Base-by-base conservation (phyloP, 495 filamentous ascomycete species). In the Aspergillus incahuasiensis region DNA sequence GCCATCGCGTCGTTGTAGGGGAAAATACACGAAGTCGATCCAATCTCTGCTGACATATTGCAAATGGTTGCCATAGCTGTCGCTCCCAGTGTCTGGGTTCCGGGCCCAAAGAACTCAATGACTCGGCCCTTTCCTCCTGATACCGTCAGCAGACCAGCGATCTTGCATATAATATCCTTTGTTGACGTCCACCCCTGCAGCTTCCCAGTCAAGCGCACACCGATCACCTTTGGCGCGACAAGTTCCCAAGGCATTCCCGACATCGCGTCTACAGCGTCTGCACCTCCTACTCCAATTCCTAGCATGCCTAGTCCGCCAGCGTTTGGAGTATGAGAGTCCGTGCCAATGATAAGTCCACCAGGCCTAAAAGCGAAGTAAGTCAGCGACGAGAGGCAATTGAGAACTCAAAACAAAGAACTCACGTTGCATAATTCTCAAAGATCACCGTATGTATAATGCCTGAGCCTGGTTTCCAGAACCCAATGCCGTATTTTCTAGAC, bases 391-490 rank as follows among this genome's bases (percentile, higher is more conserved):
- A 13, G 3, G 5, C 6, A 6, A 6, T 42, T 3, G 6, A 21
- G 19, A 7, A 42, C 6, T 1, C 3, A 42, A 3, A 35, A 28
- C 25, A 28, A 12, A 3, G 16, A 7, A 13, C 58, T 57, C 39
- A 59, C 6, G 95, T 87, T 63, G 86, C 90, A 68, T 95, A 94
- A 75, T 95, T 95, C 77, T 96, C 91, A 49, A 96, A 81, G 56
- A 95, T 72, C 62, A 95, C 94, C 72, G 94, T 90, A 71, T 96
- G 91, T 63, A 95, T 95, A 73, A 96, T 96, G 73, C 91, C 91
- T 56, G 90, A 94, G 39, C 91, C 91, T 41, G 91, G 91, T 62
- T 77, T 85, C 91, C 91, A 96, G 81, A 96, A 96, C 68, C 91
- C 91, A 71, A 96, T 95, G 71, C 92, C 88, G 76, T 95, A 96